Evolutionary conservation across 139 green algal species (phyloP), one percentile per base, ranked within the genome.

Genomic region (Picochlorum sp.): DNA sequence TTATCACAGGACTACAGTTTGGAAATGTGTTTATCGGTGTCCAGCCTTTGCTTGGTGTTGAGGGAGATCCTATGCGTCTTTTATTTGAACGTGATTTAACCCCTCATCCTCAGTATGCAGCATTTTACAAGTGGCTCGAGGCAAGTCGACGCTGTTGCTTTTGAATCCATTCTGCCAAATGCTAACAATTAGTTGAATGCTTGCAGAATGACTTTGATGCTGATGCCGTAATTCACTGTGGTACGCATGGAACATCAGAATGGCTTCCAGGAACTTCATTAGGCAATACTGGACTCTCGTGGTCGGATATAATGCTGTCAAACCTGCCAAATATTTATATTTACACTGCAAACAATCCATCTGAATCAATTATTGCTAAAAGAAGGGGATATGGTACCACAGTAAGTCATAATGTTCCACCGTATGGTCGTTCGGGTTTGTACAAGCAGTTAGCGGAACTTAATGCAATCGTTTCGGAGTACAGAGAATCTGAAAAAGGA

Each of bases 51-150:
- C 76, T 98, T 59, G 92, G 92, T 0, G 44, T 98, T 20, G 92
- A 98, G 73, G 92, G 92, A 14, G 92, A 99, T 69, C 92, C 92
- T 24, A 98, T 99, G 91, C 79, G 92, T 6, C 85, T 99, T 51
- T 81, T 99, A 28, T 98, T 98, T 61, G 83, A 96, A 68, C 69
- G 92, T 0, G 92, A 98, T 76, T 77, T 98, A 36, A 98, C 90
- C 7, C 92, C 92, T n/a, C 92, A 98, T 71, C 92, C 92, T 2
- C 83, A 89, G 70, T 97, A 96, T 62, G 87, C 84, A 22, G 91
- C 91, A 36, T 93, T 93, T 63, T 98, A 98, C 83, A 89, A 90
- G 70, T 95, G 79, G 79, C 69, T 97, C 30, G 39, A 47, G 8
- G n/a, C n/a, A n/a, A n/a, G n/a, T n/a, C n/a, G n/a, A n/a, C n/a